Evolutionary conservation across 2,329 filamentous ascomycete genomes (phyloP).

Genomic region (Penicillium sp.): DNA sequence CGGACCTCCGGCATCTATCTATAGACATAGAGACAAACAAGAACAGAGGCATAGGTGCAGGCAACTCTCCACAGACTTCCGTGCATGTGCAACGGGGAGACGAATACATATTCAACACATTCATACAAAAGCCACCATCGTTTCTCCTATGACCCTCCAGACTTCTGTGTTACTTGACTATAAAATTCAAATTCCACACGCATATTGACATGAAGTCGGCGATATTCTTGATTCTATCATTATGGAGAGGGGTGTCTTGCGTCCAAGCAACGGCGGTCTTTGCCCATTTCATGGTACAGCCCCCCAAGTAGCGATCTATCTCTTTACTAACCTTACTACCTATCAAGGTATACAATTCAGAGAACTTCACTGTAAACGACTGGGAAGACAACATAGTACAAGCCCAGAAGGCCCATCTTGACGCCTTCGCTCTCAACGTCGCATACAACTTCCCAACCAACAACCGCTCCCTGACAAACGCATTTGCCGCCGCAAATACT

Average conservation of each 20-base stretch:
- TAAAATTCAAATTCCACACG: neutral
- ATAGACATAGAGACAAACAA: conserved; percentile 8
- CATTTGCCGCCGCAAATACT: conserved; percentile 4
- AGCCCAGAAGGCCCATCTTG: conserved; percentile 40
- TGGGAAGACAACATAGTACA: conserved; percentile 37
- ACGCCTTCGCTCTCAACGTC: conserved; percentile 45
- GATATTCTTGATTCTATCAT: conserved; percentile 2
- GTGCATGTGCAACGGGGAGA: conserved; percentile 5
- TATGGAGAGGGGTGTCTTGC: conserved; percentile 1
- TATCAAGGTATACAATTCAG: conserved; percentile 23
- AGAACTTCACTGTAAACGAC: conserved; percentile 23
- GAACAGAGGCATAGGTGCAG: neutral
- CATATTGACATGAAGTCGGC: conserved; percentile 3
- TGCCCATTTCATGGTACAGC: conserved; percentile 35
- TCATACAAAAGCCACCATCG: neutral
- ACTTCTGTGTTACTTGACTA: neutral
- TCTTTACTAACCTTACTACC: conserved; percentile 15
- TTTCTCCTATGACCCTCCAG: neutral
- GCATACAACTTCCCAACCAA: conserved; percentile 21
- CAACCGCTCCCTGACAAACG: conserved; percentile 5
- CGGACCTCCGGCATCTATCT: conserved; percentile 12
- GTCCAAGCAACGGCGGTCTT: conserved; percentile 30
- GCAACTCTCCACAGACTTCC: neutral
- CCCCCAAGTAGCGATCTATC: neutral
- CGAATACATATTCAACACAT: conserved; percentile 1